phyloP scores from a whole-genome alignment of 2,329 filamentous ascomycete species.

The Microdochium paspali region DNA sequence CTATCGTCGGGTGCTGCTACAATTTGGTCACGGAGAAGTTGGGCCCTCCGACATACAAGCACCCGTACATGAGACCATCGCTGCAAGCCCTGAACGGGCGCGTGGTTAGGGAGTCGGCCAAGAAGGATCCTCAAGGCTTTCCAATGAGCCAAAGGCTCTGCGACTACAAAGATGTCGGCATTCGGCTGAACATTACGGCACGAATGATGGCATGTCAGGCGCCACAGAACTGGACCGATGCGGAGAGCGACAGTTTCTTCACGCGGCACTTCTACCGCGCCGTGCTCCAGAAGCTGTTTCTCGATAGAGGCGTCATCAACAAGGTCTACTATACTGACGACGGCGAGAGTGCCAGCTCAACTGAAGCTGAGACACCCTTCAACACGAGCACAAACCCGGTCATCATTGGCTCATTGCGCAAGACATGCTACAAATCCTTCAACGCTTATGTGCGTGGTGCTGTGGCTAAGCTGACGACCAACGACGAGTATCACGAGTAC shows the following conservation, averaged over 20 bases:
- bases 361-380: constrained; percentile 28
- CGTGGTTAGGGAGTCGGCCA: constrained; percentile 55
- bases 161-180: constrained; percentile 49
- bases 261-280: constrained; percentile 88
- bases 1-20: constrained; percentile 97
- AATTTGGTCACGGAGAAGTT: constrained; percentile 89
- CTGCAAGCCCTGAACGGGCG: constrained; percentile 60
- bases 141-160: constrained; percentile 73
- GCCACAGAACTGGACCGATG: constrained; percentile 78
- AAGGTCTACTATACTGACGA: constrained; percentile 37
- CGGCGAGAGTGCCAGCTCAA: constrained; percentile 14
- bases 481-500: constrained; percentile 46
- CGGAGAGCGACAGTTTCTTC: constrained; percentile 82
- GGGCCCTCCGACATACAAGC: constrained; percentile 78
- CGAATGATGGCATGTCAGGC: constrained; percentile 98
- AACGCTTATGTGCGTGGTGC: constrained; percentile 72
- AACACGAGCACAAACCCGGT: constrained; percentile 63
- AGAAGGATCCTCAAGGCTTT: constrained; percentile 84
- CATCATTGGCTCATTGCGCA: constrained; percentile 77
- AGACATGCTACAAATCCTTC: constrained; percentile 70
- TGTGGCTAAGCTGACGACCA: constrained; percentile 59
- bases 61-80: constrained; percentile 64
- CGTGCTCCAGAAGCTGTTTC: constrained; percentile 81
- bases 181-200: constrained; percentile 89
- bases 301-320: constrained; percentile 70